Percentiles rank a stretch among this genome's conserved stretches.
Conservation (phyloP, 2,329 filamentous ascomycete genomes). For the Calonectria multiphialidica region DNA sequence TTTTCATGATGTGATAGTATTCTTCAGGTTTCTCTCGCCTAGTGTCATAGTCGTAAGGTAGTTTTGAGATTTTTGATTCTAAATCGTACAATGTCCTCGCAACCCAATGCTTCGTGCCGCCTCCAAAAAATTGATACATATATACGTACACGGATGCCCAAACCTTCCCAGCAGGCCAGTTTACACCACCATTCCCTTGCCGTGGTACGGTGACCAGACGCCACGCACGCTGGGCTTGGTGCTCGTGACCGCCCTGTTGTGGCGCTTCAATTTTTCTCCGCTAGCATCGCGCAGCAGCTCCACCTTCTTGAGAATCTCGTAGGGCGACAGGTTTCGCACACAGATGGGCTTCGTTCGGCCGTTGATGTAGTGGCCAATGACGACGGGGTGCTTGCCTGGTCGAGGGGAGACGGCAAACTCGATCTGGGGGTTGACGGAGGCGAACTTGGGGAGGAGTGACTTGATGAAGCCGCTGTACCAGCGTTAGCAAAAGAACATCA, state of each 20-base stretch:
- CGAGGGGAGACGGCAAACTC: slow-evolving; percentile 93
- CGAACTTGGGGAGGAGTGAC: slow-evolving; percentile 81
- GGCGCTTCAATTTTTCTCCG: slow-evolving; percentile 77
- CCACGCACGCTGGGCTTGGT: slow-evolving; percentile 76
- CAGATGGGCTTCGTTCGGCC: slow-evolving; percentile 87
- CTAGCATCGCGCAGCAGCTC: slow-evolving; percentile 79
- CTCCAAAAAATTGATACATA: slow-evolving; percentile 40
- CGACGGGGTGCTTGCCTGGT: slow-evolving; percentile 88
- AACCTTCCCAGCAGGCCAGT: neutral
- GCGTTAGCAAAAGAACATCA: slow-evolving; percentile 39
- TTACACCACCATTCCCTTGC: slow-evolving; percentile 67
- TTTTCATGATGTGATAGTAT: slow-evolving; percentile 12
- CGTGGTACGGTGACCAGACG: slow-evolving; percentile 79
- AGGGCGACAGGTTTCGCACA: slow-evolving; percentile 85
- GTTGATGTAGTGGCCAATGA: slow-evolving; percentile 94
- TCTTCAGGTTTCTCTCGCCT: neutral
- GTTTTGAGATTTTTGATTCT: slow-evolving; percentile 37
- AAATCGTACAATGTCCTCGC: slow-evolving; percentile 44
- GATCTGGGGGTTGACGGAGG: slow-evolving; percentile 84
- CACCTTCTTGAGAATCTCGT: slow-evolving; percentile 85
- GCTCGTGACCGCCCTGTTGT: slow-evolving; percentile 74
- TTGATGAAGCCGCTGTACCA: slow-evolving; percentile 81
- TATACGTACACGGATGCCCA: slow-evolving; percentile 41
- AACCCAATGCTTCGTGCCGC: slow-evolving; percentile 43
- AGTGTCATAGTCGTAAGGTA: slow-evolving; percentile 5